These are phyloP conservation scores for Trebouxia sp. DNA, from an alignment of 139 green algal genomes.

Conservation along the genomic window DNA sequence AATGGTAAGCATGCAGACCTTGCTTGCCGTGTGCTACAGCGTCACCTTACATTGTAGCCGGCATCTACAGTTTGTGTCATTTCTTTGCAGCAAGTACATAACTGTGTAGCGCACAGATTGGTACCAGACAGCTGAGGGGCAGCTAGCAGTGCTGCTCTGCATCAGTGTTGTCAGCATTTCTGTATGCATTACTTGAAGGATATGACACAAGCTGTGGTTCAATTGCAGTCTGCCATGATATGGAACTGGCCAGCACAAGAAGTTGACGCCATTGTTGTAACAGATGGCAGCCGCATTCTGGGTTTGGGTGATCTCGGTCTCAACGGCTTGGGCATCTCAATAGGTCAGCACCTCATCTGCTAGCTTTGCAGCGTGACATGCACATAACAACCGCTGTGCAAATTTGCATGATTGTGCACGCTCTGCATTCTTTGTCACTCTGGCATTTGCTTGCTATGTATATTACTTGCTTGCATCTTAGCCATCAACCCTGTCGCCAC, in stretches of 20 bases:
- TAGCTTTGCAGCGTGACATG: neutral
- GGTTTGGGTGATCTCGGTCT: slow-evolving; percentile 84
- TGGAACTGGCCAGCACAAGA: slow-evolving; percentile 59
- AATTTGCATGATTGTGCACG: neutral
- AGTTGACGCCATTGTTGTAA: slow-evolving; percentile 81
- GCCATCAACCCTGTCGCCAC: neutral
- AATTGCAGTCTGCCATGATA: slow-evolving; percentile 60
- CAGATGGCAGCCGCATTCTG: slow-evolving; percentile 71
- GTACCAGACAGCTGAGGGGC: neutral
- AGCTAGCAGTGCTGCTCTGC: neutral
- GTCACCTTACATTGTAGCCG: neutral
- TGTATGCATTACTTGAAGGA: neutral
- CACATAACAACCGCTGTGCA: neutral
- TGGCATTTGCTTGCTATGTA: neutral
- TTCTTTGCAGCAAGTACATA: slow-evolving; percentile 10
- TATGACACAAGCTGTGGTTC: neutral
- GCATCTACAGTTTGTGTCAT: neutral
- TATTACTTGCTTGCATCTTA: neutral
- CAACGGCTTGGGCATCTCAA: slow-evolving; percentile 77
- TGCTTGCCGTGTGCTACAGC: neutral
- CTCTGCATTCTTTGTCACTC: neutral
- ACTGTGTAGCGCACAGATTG: neutral
- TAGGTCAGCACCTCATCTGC: slow-evolving; percentile 39
- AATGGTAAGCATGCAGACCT: slow-evolving; percentile 57
- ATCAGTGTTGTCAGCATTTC: neutral